These are phyloP conservation scores for Schrenkiella parvula DNA, from an alignment of 345 rosid genomes.

Conservation along the genomic window DNA sequence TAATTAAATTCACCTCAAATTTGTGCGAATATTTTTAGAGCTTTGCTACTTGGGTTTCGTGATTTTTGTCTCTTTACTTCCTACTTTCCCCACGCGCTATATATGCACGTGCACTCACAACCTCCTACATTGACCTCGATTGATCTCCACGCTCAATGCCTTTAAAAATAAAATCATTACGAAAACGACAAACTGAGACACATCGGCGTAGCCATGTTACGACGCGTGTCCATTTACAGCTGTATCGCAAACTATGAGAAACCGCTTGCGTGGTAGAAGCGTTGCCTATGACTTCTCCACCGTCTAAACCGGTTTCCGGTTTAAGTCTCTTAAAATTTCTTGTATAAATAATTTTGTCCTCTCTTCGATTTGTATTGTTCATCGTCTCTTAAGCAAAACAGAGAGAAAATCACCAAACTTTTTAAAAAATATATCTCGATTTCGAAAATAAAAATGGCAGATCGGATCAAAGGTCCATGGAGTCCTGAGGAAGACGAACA, in stretches of 20 bases:
- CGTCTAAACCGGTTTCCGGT: conserved; percentile 32
- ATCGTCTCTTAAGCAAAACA: not conserved
- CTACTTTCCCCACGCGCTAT: not conserved
- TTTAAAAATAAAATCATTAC: not conserved
- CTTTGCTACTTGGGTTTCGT: conserved; percentile 34
- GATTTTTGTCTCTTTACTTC: conserved; percentile 32
- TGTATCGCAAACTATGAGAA: conserved; percentile 62
- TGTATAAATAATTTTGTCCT: conserved; percentile 27
- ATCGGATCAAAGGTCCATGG: conserved; percentile 98
- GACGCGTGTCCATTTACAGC: conserved; percentile 89
- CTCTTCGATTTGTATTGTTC: not conserved
- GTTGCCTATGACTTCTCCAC: conserved; percentile 49
- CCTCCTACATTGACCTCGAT: not conserved
- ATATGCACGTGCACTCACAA: not conserved
- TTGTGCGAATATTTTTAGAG: conserved; percentile 30
- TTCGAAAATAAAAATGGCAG: conserved; percentile 22
- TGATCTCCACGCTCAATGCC: conserved; percentile 26
- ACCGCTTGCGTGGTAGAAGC: conserved; percentile 64
- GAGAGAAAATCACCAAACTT: not conserved
- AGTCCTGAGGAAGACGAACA: conserved; percentile 92
- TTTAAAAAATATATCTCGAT: not conserved
- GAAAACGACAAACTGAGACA: conserved; percentile 33
- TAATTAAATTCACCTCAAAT: conserved; percentile 20
- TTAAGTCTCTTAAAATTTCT: not conserved
- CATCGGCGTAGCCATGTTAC: not conserved